Base-by-base conservation (phyloP, 306 rosid species). In the Sphenostylis stenocarpa region DNA sequence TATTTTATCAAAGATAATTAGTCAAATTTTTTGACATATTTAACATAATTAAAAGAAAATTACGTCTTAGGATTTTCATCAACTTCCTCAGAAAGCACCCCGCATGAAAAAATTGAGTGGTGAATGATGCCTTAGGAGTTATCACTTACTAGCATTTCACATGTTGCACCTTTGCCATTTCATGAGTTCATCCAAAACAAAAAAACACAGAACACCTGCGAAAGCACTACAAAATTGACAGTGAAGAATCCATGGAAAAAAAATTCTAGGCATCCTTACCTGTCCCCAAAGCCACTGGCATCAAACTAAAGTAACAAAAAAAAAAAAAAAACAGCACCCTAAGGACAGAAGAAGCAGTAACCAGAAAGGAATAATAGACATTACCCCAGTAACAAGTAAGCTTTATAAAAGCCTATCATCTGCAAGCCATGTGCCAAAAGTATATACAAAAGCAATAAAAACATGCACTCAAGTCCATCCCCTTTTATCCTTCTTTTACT, bases 361-460 rank as follows among this genome's bases (percentile, higher is more conserved):
- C 49, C 72, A 77, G 34, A 86, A 90, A 90, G 89, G 87, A 88
- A 89, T 64, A 64, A 64, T 73, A 73, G 88, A 75, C 93, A 88
- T 85, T 85, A 73, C 89, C 90, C 85, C 53, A 83, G 69, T 20
- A 81, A 56, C 91, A 91, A 93, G 98, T 86, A 91, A 90, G 67
- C 89, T 85, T 87, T 89, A 64, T 72, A 44, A 80, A 85, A 77
- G 84, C 87, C 83, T 86, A 86, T 86, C 90, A 61, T 5, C 82
- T 72, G 57, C 82, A 70, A 86, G 78, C 88, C 98, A 93, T 88
- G 96, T 91, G 98, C 96, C 53, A 75, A 89, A 91, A 90, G 91
- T 70, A 61, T 63, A 57, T 43, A 55, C 78, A 84, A 84, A 90
- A 88, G 84, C 77, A 84, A 74, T 69, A 67, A 83, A 87, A 82